These are phyloP conservation scores for Curvularia lunata DNA, from an alignment of 2,329 filamentous ascomycete species.

Conservation along the genomic window DNA sequence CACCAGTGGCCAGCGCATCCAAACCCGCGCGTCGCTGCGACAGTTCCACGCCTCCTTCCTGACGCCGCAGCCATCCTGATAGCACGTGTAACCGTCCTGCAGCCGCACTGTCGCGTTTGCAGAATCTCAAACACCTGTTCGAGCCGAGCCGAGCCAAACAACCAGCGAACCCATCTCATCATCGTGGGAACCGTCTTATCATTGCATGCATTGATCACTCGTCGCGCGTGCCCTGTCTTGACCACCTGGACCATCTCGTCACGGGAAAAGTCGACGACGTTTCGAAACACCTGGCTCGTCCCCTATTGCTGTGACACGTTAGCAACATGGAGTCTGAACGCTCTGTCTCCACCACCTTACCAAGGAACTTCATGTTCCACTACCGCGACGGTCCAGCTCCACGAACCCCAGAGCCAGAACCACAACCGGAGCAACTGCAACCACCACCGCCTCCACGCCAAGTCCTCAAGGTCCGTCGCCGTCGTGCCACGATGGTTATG, in stretches of 20 bases:
- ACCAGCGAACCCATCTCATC: slow-evolving; percentile 21
- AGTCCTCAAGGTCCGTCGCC: slow-evolving; percentile 57
- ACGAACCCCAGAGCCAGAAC: slow-evolving; percentile 55
- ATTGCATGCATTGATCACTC: slow-evolving; percentile 23
- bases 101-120: slow-evolving; percentile 46
- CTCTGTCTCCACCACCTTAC: slow-evolving; percentile 58
- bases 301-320: slow-evolving; percentile 5
- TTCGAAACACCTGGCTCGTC: slow-evolving; percentile 9
- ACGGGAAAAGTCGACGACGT: slow-evolving; percentile 18
- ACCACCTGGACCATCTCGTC: slow-evolving; percentile 7
- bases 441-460: slow-evolving; percentile 56
- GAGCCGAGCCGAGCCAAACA: slow-evolving; percentile 38
- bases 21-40: slow-evolving; percentile 30
- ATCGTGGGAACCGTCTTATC: slow-evolving; percentile 21
- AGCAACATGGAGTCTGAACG: slow-evolving; percentile 51
- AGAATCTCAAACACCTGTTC: slow-evolving; percentile 41
- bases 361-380: slow-evolving; percentile 58
- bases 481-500: slow-evolving; percentile 47
- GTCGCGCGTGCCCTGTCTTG: slow-evolving; percentile 17
- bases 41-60: slow-evolving; percentile 21
- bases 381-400: slow-evolving; percentile 55
- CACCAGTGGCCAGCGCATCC: slow-evolving; percentile 18
- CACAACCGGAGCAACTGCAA: slow-evolving; percentile 42
- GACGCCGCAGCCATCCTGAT: slow-evolving; percentile 34
- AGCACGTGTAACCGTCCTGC: slow-evolving; percentile 42